A percentile compares a stretch with the other conserved stretches of the same genome.
Evolutionary conservation across 2,329 filamentous ascomycete species (phyloP).

Genomic region (Microdochium trichocladiopsis): DNA sequence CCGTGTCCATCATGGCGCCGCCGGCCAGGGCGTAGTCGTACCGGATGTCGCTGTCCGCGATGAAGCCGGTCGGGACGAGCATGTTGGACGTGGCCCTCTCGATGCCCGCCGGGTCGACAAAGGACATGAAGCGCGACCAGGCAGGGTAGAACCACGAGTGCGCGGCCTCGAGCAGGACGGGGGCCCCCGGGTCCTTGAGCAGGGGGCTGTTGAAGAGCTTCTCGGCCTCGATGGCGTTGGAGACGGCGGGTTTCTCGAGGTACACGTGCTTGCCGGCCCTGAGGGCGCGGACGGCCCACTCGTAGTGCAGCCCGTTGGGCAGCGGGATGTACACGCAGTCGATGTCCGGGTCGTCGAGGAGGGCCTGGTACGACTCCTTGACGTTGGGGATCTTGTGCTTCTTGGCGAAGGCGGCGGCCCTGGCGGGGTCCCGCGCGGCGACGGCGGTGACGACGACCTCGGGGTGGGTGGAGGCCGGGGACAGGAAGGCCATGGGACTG

Average conservation of each 20-base stretch:
- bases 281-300: constrained; percentile 32
- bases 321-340: constrained; percentile 36
- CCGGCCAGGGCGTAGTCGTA: constrained; percentile 13
- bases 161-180: constrained; percentile 34
- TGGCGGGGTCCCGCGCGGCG: constrained; percentile 1
- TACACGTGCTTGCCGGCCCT: constrained; percentile 36
- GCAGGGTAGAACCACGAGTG: constrained; percentile 32
- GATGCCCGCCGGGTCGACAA: constrained; percentile 19
- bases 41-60: constrained; percentile 21
- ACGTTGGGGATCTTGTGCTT: constrained; percentile 3
- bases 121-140: constrained; percentile 19
- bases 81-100: constrained; percentile 14
- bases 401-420: constrained; percentile 1
- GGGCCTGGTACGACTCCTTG: background rate
- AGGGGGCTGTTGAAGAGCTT: constrained; percentile 23
- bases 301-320: constrained; percentile 19
- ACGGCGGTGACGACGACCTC: constrained; percentile 2
- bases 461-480: constrained; percentile 1
- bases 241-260: constrained; percentile 34
- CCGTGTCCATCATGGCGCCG: constrained; percentile 23
- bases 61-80: constrained; percentile 11
- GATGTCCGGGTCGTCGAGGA: constrained; percentile 24
- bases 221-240: constrained; percentile 27
- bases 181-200: constrained; percentile 17
- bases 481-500: constrained; percentile 2